Base-by-base conservation (phyloP, 164 flowering plant genomes). In the Amborella trichopoda region DNA sequence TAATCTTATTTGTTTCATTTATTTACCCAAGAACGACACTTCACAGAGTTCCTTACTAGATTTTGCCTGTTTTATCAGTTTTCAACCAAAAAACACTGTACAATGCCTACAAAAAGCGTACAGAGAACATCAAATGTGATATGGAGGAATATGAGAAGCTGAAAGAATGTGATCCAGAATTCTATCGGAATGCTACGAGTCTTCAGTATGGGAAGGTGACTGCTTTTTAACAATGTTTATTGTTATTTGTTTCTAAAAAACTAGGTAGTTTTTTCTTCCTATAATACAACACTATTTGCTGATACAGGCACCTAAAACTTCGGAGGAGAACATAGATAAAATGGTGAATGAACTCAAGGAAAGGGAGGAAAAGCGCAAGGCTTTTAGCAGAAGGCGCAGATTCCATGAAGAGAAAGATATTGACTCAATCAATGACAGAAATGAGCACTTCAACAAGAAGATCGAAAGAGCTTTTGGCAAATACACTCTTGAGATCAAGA, bases 371-470 rank as follows among this genome's bases (percentile, higher is more conserved):
- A 83, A 83, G 57, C 67, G 84, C 17, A 56, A 57, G 9, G 61
- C 91, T 46, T 93, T 88, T 59, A 93, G 99, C 62, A 63, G 95
- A 65, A 78, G 96, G 70, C 77, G 99, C 55, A 88, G 44, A 70
- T 88, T 69, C 68, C 89, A 69, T 50, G 99, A 88, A 39, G 99
- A 88, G 63, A 88, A 88, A 69, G 95, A 93, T 56, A 72, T 93
- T 45, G 96, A 93, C 63, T 93, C 99, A 0, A 93, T 93, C 67
- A 93, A 93, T 53, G 99, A 93, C 56, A 83, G 95, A 17, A 93
- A 93, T 56, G 99, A 93, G 62, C 96, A 88, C 57, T 93, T 93
- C 81, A 93, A 88, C 73, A 93, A 93, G 71, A 93, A 93, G 76
- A 93, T 93, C 57, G 99, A 88, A 63, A 68, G 96, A 48, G 96